Conservation (phyloP, 306 rosid genomes). For the Dryas drummondii region DNA sequence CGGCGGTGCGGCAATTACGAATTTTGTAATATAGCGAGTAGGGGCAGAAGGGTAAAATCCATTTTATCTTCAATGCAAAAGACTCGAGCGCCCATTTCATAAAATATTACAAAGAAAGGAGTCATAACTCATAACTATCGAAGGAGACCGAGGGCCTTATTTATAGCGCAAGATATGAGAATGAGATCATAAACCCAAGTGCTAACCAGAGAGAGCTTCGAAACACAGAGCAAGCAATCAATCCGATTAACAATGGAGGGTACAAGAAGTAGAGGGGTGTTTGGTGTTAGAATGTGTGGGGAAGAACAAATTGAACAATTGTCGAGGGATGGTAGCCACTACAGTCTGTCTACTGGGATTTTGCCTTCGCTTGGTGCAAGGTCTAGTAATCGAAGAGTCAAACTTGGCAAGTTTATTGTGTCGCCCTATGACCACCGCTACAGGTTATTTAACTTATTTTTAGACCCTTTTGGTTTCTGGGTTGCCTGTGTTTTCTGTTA, state of each 20-base stretch:
- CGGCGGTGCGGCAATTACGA: too few relatives aligned
- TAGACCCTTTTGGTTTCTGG: neutral
- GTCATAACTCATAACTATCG: too few relatives aligned
- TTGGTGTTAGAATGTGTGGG: conserved; percentile 46
- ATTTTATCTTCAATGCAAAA: too few relatives aligned
- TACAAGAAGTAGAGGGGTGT: conserved; percentile 25
- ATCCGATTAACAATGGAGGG: conserved; percentile 21
- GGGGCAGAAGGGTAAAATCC: too few relatives aligned
- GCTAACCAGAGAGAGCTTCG: too few relatives aligned
- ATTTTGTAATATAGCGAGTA: too few relatives aligned
- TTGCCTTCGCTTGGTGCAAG: conserved; percentile 84
- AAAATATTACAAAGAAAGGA: too few relatives aligned
- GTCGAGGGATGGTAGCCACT: conserved; percentile 82
- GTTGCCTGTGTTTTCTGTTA: neutral
- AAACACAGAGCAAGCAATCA: neutral
- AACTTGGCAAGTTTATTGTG: conserved; percentile 40
- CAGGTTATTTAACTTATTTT: conserved; percentile 41
- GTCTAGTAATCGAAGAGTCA: conserved; percentile 52
- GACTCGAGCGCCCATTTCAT: too few relatives aligned
- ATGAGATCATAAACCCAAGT: too few relatives aligned
- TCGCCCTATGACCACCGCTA: conserved; percentile 81
- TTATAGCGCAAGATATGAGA: too few relatives aligned
- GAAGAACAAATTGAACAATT: conserved; percentile 57
- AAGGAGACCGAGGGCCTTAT: too few relatives aligned
- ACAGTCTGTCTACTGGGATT: conserved; percentile 70